Base-by-base conservation (phyloP, 2,329 filamentous ascomycete species). In the Colletotrichum agaves region DNA sequence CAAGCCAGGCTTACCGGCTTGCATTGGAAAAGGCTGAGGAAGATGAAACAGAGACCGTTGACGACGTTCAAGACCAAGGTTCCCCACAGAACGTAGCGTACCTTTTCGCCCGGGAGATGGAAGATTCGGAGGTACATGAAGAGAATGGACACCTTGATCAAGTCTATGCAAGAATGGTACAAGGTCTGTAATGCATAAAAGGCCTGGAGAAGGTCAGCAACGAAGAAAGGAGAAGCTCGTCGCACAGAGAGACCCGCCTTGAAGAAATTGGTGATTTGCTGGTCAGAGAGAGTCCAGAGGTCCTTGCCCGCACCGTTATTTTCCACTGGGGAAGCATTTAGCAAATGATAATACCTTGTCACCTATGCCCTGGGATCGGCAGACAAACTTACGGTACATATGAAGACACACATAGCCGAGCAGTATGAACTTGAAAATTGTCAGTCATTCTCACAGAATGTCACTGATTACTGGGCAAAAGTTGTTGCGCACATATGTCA, bases 81-180 rank as follows among this genome's bases (percentile, higher is more conserved):
- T 1, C 6, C 15, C 64, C 64, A 67, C 0, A 67, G 23, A n/a
- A 44, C 53, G 5, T 59, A 43, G 21, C 53, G 61, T 11, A 67
- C 57, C 39, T 64, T 67, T 23, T 67, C 64, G 19, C 56, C 64
- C 3, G 64, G 64, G 4, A 67, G 41, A 5, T 67, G 64, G 23
- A 67, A 67, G 0, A 67, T 67, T 4, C 64, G 61, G 5, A 67
- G 64, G 19, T 64, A 67, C 64, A 64, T 60, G 39, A 67, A 67
- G n/a, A 67, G 47, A 3, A 67, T 67, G 5, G 64, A 67, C 4
- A 33, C 64, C 39, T 67, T 67, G 33, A 67, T 50, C 31, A 67
- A 5, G 23, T 67, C 64, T 19, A 67, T 64, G 17, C 64, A 64
- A 7, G 35, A n/a, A 47, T 67, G 53, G 5, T 67, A 67, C 0